A percentile compares a stretch with the other conserved stretches of the same genome.
phyloP scores from a whole-genome alignment of 2,329 filamentous ascomycete genomes.

The Calcarisporium arbuscula region DNA sequence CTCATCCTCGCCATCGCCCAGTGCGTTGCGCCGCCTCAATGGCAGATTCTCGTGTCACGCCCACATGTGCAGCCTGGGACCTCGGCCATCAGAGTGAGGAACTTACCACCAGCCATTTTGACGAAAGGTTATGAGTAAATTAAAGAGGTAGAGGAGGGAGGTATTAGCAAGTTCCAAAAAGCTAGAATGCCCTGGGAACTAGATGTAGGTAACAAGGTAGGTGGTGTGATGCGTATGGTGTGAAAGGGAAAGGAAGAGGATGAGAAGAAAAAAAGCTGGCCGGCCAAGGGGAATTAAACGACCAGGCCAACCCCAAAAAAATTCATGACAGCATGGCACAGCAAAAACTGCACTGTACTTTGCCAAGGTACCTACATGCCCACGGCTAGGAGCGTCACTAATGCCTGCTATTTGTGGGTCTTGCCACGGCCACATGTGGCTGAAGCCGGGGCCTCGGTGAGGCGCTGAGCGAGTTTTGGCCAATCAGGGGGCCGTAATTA shows the following conservation, averaged over 20 bases:
- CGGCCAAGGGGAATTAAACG: conserved; percentile 15
- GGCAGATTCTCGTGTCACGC: too few species aligned
- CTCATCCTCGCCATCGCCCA: conserved; percentile 1
- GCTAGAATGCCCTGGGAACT: too few species aligned
- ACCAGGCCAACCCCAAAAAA: conserved; percentile 21
- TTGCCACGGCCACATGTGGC: conserved; percentile 20
- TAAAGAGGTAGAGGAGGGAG: too few species aligned
- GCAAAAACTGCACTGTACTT: conserved; percentile 9
- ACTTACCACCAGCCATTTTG: conserved; percentile 44
- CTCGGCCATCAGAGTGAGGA: conserved; percentile 2
- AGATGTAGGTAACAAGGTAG: too few species aligned
- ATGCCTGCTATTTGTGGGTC: conserved; percentile 24
- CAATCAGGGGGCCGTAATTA: conserved; percentile 33
- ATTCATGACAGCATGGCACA: conserved; percentile 35
- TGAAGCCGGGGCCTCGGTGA: conserved; percentile 31
- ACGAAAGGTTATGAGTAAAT: conserved; percentile 15
- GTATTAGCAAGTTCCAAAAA: too few species aligned
- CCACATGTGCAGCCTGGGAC: too few species aligned
- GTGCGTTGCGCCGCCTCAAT: conserved; percentile 13
- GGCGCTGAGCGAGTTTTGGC: too few species aligned
- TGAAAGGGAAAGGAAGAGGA: too few species aligned
- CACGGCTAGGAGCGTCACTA: conserved; percentile 29
- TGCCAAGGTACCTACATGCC: conserved; percentile 3
- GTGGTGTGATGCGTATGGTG: conserved; percentile 6
- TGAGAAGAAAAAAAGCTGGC: conserved; percentile 14